phyloP scores from a whole-genome alignment of 106 monocot genomes.

The Platanthera zijinensis region DNA sequence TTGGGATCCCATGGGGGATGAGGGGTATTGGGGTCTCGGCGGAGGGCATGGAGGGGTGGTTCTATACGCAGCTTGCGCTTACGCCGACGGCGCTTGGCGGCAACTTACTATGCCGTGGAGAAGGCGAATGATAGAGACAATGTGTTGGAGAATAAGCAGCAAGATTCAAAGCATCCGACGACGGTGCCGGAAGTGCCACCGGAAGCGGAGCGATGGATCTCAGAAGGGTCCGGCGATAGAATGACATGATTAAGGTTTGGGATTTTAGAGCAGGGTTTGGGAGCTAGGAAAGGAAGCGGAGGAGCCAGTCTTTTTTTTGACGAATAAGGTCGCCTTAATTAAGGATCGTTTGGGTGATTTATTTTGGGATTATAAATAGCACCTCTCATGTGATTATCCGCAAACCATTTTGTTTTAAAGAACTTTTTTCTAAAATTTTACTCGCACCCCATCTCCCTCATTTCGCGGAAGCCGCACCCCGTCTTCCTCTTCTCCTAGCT shows the following conservation, averaged over 20 bases:
- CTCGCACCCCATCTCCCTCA: too few relatives aligned
- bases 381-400: too few relatives aligned
- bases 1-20: slow-evolving; percentile 62
- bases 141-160: background rate
- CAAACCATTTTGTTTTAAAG: too few relatives aligned
- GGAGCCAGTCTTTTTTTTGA: too few relatives aligned
- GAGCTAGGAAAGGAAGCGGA: background rate
- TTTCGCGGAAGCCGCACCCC: too few relatives aligned
- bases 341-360: too few relatives aligned
- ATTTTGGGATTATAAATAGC: too few relatives aligned
- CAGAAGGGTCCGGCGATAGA: slow-evolving; percentile 1
- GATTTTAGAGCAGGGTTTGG: background rate
- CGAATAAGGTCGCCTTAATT: too few relatives aligned
- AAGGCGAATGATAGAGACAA: slow-evolving; percentile 52
- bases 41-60: slow-evolving; percentile 77
- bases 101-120: slow-evolving; percentile 92
- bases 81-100: slow-evolving; percentile 80
- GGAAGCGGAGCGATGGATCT: background rate
- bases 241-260: slow-evolving; percentile 6
- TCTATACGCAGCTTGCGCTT: slow-evolving; percentile 89
- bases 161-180: background rate
- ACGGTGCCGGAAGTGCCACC: background rate
- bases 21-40: slow-evolving; percentile 39
- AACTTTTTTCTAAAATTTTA: too few relatives aligned
- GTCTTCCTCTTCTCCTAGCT: too few relatives aligned